Base-by-base conservation (phyloP, 2,329 filamentous ascomycete genomes). In the Dothistroma pini region DNA sequence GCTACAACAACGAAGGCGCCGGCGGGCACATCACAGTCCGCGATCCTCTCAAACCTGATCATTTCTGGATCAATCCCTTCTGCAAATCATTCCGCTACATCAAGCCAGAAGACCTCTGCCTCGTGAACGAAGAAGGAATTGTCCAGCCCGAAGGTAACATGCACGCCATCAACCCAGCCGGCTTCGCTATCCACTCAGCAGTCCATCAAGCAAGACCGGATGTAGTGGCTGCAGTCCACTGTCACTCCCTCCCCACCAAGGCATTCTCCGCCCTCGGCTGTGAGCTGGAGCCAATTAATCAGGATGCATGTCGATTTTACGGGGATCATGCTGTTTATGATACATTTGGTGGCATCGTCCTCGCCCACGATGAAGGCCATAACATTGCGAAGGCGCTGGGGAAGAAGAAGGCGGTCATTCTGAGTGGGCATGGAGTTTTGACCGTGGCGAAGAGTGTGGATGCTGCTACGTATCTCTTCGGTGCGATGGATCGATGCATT, bases 341-440 rank as follows among this genome's bases (percentile, higher is more conserved):
- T 5, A 69, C 69, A 7, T 80, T 78, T 61, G 77, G 77, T 0
- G 79, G 79, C 8, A 72, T 78, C 19, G 78, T 79, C 0, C 67
- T 80, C 5, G 72, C 68, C 0, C 63, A 69, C 4, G 74, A 77
- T 51, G 79, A 81, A 66, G 77, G 77, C 0, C 54, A 69, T 2
- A 66, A 70, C 1, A 76, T 81, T 57, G 77, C 77, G 0, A 63
- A 68, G n/a, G 66, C 68, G 14, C 64, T 78, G 2, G 75, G 75
- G 3, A 64, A 70, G 35, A 72, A 72, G 50, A 76, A 74, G 59
- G 71, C 69, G 3, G 68, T 70, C 16, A 66, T 76, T 29, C 61
- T 78, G 14, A 68, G 71, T 47, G 77, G 77, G 63, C 76, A 78
- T 59, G 76, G 79, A 4, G 66, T 80, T 4, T 61, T 81, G n/a